A percentile compares a stretch with the other conserved stretches of the same genome.
Evolutionary conservation across 2,329 filamentous ascomycete species (phyloP).

Genomic region (Epichloe hybrida): DNA sequence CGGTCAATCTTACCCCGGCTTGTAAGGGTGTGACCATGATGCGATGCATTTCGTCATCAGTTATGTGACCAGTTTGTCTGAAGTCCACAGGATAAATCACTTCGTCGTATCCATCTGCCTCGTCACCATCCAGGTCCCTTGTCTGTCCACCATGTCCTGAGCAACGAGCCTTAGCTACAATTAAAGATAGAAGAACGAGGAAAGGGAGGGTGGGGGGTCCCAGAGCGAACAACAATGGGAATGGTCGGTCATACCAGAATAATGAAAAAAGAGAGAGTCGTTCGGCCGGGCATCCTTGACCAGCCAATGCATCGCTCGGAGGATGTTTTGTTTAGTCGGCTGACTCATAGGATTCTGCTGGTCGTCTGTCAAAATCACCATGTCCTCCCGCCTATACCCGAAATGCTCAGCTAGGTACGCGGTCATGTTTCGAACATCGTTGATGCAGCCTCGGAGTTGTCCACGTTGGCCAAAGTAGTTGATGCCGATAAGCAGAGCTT

Average conservation of each 20-base stretch:
- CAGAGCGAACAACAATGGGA: too few species aligned
- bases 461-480: conserved; percentile 93
- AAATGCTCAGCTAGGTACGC: conserved; percentile 78
- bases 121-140: conserved; percentile 64
- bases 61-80: conserved; percentile 64
- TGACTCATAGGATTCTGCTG: conserved; percentile 96
- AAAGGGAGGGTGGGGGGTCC: neutral
- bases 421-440: conserved; percentile 96
- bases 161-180: neutral
- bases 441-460: conserved; percentile 86
- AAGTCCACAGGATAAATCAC: conserved; percentile 79
- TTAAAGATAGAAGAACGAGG: too few species aligned
- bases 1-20: conserved; percentile 44
- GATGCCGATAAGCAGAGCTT: conserved; percentile 85
- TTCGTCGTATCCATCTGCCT: conserved; percentile 71
- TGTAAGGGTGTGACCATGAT: conserved; percentile 51
- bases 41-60: conserved; percentile 70
- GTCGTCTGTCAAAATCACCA: conserved; percentile 93
- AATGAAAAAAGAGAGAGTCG: conserved; percentile 95
- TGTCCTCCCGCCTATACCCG: conserved; percentile 87
- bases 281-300: conserved; percentile 87
- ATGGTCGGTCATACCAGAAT: conserved; percentile 49
- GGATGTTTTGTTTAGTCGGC: conserved; percentile 87
- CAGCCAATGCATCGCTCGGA: conserved; percentile 95
- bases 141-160: conserved; percentile 70